Evolutionary conservation across 129 eudicot species (phyloP), one percentile per base, ranked within the genome.

Genomic region (Solidago caesia): DNA sequence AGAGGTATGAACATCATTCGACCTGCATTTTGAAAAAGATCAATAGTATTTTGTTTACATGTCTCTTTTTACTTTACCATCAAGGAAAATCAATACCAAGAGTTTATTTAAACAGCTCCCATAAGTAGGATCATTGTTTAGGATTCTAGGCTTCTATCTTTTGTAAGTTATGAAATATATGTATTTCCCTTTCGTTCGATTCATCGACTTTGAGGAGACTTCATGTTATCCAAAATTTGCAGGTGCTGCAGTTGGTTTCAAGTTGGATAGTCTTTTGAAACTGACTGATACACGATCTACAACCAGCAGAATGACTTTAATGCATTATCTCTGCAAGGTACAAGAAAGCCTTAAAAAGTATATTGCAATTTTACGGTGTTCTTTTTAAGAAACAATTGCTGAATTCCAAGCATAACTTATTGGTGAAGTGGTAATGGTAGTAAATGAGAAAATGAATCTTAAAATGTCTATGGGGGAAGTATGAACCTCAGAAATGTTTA

Each of bases 241-340:
- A 92, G 98, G 97, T 79, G 57, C 96, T 44, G 92, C 96, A 4
- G 84, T 90, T 76, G 98, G 98, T 59, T 93, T 90, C 83, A 93
- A 88, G 82, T 80, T 93, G 79, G 97, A 93, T 82, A 90, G 96
- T 83, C 98, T 93, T 81, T 79, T 86, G 73, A 93, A 90, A 85
- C 89, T 93, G 68, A 82, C 89, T 4, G 97, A 90, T 80, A 90
- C 97, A 14, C 96, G 97, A 79, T 89, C 98, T 48, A 70, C 97
- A 73, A 86, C 74, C 78, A 88, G 73, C 89, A 88, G 83, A 82
- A 90, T 90, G 92, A 93, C 98, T 49, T 84, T 93, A 64, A 90
- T 93, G 98, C 96, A 93, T 83, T 90, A 93, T 77, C 96, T 93
- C 76, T 90, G 98, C 88, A 90, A 88, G 98, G 98, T 93, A 81